phyloP scores from a whole-genome alignment of 441 rosid genomes.

The Gossypium trilobum region DNA sequence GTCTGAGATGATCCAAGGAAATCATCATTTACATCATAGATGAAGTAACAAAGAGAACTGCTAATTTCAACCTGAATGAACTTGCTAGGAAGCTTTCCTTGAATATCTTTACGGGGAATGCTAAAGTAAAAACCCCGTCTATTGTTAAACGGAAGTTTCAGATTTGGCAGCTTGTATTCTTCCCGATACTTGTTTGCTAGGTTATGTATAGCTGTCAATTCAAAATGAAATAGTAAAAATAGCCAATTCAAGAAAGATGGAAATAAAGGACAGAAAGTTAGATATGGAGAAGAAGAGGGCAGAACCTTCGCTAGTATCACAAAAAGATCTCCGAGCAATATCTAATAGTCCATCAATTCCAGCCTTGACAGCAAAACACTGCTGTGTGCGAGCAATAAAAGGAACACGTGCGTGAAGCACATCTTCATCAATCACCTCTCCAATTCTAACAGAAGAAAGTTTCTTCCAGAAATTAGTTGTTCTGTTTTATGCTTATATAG shows the following conservation, averaged over 20 bases:
- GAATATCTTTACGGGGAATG: constrained; percentile 76
- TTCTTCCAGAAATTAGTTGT: constrained; percentile 17
- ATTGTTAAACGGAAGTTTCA: constrained; percentile 89
- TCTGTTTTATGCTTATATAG: neutral
- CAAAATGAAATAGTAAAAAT: constrained; percentile 9
- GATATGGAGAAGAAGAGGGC: neutral
- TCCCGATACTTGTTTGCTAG: constrained; percentile 86
- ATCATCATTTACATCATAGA: neutral
- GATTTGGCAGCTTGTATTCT: constrained; percentile 77
- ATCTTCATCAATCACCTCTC: constrained; percentile 89
- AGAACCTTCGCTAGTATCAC: constrained; percentile 94
- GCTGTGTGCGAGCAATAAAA: constrained; percentile 94
- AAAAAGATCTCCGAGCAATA: constrained; percentile 88
- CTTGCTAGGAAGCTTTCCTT: constrained; percentile 84
- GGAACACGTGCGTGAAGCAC: constrained; percentile 95
- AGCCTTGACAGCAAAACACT: constrained; percentile 94
- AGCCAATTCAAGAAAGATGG: constrained; percentile 14
- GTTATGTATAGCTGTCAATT: constrained; percentile 71
- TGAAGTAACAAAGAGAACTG: constrained; percentile 12
- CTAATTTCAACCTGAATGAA: constrained; percentile 66
- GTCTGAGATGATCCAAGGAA: constrained; percentile 24
- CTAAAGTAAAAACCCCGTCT: constrained; percentile 95
- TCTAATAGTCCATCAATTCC: constrained; percentile 93
- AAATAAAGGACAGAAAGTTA: constrained; percentile 1
- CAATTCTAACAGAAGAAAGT: constrained; percentile 43